phyloP scores from a whole-genome alignment of 805 yeast genomes.

The Lipomyces orientalis region DNA sequence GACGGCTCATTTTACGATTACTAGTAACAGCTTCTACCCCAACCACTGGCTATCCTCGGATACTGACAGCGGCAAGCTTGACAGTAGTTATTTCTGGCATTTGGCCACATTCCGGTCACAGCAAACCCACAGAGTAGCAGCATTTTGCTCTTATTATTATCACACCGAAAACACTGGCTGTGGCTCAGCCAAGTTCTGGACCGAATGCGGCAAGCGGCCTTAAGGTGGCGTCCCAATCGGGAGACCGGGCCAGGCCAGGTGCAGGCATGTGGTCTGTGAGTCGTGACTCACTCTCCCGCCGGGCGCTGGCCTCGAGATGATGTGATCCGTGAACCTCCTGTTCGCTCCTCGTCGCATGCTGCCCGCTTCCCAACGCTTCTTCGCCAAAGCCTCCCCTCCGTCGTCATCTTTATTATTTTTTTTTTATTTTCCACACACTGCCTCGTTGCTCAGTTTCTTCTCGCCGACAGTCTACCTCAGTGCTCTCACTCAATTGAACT shows the following conservation, averaged over 20 bases:
- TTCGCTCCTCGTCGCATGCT: conserved; percentile 4
- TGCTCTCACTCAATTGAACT: neutral
- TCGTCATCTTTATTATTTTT: neutral
- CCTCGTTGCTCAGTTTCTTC: neutral
- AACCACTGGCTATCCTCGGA: neutral
- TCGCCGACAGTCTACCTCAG: conserved; percentile 2
- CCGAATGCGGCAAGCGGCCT: neutral
- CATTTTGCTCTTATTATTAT: neutral
- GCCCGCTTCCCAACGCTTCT: conserved; percentile 7
- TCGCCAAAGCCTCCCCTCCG: neutral
- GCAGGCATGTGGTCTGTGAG: conserved; percentile 11
- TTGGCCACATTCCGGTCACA: neutral
- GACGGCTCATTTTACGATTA: no score
- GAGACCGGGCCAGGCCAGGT: neutral
- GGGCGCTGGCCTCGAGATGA: neutral
- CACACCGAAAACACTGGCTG: neutral
- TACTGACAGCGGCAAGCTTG: neutral
- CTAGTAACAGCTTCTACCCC: no score
- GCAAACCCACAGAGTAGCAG: neutral
- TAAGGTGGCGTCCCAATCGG: neutral
- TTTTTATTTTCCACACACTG: neutral
- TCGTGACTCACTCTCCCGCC: neutral
- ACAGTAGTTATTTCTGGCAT: neutral
- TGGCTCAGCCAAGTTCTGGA: neutral
- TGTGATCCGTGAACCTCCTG: conserved; percentile 10